Base-by-base conservation (phyloP, 2,329 filamentous ascomycete genomes). In the Venturia carpophila region DNA sequence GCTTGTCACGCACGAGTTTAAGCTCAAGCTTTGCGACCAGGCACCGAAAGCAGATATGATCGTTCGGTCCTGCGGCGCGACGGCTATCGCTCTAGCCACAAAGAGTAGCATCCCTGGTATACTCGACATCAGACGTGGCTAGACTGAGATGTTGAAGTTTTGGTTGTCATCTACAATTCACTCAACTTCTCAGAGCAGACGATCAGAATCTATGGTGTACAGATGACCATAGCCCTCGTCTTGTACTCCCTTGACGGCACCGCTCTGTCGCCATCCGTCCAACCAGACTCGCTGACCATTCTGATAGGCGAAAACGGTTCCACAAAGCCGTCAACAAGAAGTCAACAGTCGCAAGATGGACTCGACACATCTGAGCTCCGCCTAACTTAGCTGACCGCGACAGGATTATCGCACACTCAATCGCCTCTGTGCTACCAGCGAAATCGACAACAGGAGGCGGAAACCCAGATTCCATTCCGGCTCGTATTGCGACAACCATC, bases 1-100 rank as follows among this genome's bases (percentile, higher is more conserved):
- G 60, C 60, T 27, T 61, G 60, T 61, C 60, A 61, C 42, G 39
- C 60, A 43, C 39, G 60, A 43, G 39, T 61, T 61, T 45, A 19
- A 21, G 60, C 39, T 61, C 37, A 42, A 61, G 60, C 60, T 45
- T 61, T 15, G 60, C 37, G 10, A 45, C 60, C 60, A 61, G 60
- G 60, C n/a, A 61, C 39, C 43, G 43, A 43, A 61, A 43, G 39
- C 37, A 61, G 43, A 45, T 7, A 5, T 6, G 60, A 61, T 43
- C 60, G 27, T 2, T 19, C 60, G 15, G 60, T 61, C 15, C 60
- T 43, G 43, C 60, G 60, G 58, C 41, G 58, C 41, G 58, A 34
- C 58, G 37, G 60, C 60, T 61, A 37, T 61, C 60, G 43, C 42
- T n/a, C 3, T 61, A 45, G 42, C 60, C 60, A 58, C 52, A 58